Evolutionary conservation across 2,329 filamentous ascomycete genomes (phyloP).

Genomic region (Triangularia verruculosa): DNA sequence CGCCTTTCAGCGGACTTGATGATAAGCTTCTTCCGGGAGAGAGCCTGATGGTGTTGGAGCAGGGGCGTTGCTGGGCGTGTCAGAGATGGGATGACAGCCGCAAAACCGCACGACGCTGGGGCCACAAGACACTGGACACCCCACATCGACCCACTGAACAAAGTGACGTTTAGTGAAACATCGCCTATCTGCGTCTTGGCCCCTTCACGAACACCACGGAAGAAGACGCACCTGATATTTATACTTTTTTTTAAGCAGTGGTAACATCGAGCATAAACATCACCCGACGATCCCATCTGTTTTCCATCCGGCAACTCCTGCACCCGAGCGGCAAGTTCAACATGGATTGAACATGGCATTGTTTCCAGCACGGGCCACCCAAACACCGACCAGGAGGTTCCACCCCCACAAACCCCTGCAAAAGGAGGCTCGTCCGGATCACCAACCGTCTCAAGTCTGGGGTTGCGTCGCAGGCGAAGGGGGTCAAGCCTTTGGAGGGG

Average conservation of each 20-base stretch:
- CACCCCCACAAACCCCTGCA: background rate
- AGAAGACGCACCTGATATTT: background rate
- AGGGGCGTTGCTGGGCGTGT: constrained; percentile 1
- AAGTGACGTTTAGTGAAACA: constrained; percentile 2
- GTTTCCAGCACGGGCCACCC: constrained; percentile 1
- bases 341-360: background rate
- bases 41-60: background rate
- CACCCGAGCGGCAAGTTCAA: background rate
- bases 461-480: constrained; percentile 17
- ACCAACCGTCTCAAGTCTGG: constrained; percentile 26
- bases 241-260: background rate
- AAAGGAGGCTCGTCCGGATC: constrained; percentile 9
- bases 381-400: background rate
- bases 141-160: background rate
- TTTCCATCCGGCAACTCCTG: constrained; percentile 4
- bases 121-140: background rate
- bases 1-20: background rate
- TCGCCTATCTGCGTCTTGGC: background rate
- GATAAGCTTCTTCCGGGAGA: background rate
- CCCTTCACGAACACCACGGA: background rate
- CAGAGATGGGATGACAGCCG: constrained; percentile 9
- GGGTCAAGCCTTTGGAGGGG: constrained; percentile 21
- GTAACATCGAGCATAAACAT: background rate
- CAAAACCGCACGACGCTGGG: background rate
- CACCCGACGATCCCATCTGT: background rate